Evolutionary conservation across 495 filamentous ascomycete genomes (phyloP).

Genomic region (Aspergillus mulundensis): DNA sequence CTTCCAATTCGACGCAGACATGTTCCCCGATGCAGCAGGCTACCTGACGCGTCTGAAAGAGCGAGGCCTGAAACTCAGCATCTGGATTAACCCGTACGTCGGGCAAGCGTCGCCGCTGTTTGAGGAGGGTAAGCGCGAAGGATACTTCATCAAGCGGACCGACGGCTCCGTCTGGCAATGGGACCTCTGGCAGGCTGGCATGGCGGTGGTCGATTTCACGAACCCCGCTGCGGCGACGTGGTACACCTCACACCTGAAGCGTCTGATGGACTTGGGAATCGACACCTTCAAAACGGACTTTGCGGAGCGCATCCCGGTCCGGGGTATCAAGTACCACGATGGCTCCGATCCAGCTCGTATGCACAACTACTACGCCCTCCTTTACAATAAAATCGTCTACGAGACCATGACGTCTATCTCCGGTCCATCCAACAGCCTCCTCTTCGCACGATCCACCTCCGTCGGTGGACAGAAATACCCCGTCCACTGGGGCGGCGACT

Average conservation of each 20-base stretch:
- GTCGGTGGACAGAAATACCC: slow-evolving; percentile 67
- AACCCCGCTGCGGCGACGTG: slow-evolving; percentile 62
- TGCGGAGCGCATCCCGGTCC: slow-evolving; percentile 64
- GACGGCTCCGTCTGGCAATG: slow-evolving; percentile 71
- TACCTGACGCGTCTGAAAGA: slow-evolving; percentile 62
- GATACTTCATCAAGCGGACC: slow-evolving; percentile 64
- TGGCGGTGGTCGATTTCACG: slow-evolving; percentile 71
- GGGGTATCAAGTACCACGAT: slow-evolving; percentile 56
- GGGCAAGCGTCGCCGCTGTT: slow-evolving; percentile 65
- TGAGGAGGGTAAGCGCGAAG: slow-evolving; percentile 57
- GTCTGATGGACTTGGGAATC: slow-evolving; percentile 61
- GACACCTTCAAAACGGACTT: slow-evolving; percentile 74
- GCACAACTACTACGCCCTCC: slow-evolving; percentile 72
- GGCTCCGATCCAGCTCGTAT: slow-evolving; percentile 56
- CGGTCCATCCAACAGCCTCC: slow-evolving; percentile 54
- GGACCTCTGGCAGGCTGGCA: slow-evolving; percentile 72
- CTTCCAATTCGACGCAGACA: slow-evolving; percentile 63
- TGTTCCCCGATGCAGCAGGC: slow-evolving; percentile 64
- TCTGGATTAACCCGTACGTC: slow-evolving; percentile 72
- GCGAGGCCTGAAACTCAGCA: slow-evolving; percentile 57
- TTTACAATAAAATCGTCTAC: slow-evolving; percentile 69
- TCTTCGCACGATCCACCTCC: slow-evolving; percentile 64
- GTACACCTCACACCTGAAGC: slow-evolving; percentile 54
- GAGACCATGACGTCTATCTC: slow-evolving; percentile 56
- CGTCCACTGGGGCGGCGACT: slow-evolving; percentile 64